These are phyloP conservation scores for Auricularia auricula-judae DNA, from an alignment of 768 basidiomycete species.

Conservation along the genomic window DNA sequence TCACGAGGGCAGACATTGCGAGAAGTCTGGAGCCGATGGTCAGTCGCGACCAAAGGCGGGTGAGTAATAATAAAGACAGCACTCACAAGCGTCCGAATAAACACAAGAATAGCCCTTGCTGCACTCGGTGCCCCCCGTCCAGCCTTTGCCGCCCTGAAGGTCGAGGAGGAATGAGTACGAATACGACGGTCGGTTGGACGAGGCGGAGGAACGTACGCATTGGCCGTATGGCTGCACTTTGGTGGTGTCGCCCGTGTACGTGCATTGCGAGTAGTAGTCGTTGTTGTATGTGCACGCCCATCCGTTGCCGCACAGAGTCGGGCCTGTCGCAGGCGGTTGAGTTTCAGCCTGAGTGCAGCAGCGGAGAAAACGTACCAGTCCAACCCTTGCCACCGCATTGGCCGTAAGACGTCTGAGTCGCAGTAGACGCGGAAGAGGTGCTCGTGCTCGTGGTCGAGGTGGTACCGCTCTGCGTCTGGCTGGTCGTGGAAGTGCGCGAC, in stretches of 20 bases:
- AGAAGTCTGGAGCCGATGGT: not conserved
- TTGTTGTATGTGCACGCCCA: not conserved
- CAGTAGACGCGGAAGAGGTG: not conserved
- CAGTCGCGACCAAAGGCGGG: not conserved
- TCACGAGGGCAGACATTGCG: not conserved
- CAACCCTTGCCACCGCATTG: conserved; percentile 3
- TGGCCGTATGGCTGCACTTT: not conserved
- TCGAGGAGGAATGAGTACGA: no score
- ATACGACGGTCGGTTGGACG: no score
- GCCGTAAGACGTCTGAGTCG: not conserved
- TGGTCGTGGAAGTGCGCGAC: not conserved
- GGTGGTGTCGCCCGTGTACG: not conserved
- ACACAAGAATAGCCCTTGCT: not conserved
- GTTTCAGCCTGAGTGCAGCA: not conserved
- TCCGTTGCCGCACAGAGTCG: not conserved
- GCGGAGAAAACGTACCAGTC: not conserved
- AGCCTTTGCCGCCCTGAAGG: not conserved
- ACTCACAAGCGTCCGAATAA: not conserved
- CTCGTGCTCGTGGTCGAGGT: not conserved
- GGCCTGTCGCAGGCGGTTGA: not conserved
- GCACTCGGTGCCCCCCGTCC: not conserved
- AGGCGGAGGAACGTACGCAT: not conserved
- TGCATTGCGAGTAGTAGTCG: not conserved
- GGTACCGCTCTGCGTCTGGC: not conserved
- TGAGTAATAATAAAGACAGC: not conserved